Evolutionary conservation across 1,139 yeast species (phyloP), one percentile per base, ranked within the genome.

Genomic region (Candida anutae): DNA sequence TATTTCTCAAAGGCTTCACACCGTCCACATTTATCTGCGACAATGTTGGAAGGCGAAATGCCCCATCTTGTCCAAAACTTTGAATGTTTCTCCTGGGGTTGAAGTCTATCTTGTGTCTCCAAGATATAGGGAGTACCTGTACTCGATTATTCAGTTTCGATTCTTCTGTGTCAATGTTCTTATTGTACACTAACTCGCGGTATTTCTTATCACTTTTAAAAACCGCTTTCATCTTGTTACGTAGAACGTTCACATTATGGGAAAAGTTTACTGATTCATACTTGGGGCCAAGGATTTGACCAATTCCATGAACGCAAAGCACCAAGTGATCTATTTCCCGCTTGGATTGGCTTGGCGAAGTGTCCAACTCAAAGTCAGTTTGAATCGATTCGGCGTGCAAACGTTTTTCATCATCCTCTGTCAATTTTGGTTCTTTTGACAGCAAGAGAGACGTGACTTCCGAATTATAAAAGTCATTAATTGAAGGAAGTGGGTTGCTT

Each of bases 291-390:
- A 90, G 62, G 23, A 80, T 75, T 50, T 90, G 98, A 2, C 97
- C 97, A 37, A 90, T 84, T 0, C 98, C 97, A 52, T 90, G 98
- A 25, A 88, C 70, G 39, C 94, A 90, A 12, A 90, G 60, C 2
- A 88, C 72, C 31, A 90, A 55, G 53, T 90, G 96, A 28, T 84
- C 87, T 12, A 87, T 66, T 17, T 73, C 62, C 34, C 94, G 57
- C 22, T 63, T 53, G 4, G 68, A 56, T 14, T 54, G 47, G 17
- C 51, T 43, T 1, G 39, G 28, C 2, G 50, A 51, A 8, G 55
- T 52, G 14, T 62, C 62, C 22, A 9, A 12, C 17, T 67, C 59
- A 41, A 62, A 74, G 45, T 77, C 85, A 5, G 63, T 50, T 38
- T 72, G 77, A 37, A 76, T 51, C 27, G 69, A 70, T 10, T 17